Conservation (phyloP, 2,329 filamentous ascomycete genomes). For the Colletotrichum noveboracense region DNA sequence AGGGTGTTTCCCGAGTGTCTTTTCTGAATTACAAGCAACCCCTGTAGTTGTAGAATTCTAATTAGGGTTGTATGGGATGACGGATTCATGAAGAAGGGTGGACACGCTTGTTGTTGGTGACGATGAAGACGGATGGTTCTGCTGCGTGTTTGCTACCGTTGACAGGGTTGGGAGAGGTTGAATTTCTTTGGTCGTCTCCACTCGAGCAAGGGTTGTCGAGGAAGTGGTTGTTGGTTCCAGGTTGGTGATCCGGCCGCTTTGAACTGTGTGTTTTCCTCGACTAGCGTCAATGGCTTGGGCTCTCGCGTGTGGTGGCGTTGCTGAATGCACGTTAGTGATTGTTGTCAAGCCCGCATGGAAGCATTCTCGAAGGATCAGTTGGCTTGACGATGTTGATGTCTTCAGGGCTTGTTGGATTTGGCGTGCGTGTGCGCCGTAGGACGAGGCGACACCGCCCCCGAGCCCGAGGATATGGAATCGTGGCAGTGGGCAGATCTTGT, state of each 20-base stretch:
- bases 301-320: background rate
- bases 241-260: background rate
- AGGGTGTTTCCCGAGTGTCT: background rate
- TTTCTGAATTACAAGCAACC: background rate
- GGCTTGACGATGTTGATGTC: background rate
- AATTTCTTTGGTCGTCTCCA: background rate
- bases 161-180: background rate
- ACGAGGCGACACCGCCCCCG: background rate
- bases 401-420: background rate
- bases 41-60: background rate
- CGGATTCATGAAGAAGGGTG: background rate
- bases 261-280: background rate
- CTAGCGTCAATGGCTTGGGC: background rate
- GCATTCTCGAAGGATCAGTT: background rate
- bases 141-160: conserved; percentile 1
- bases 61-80: background rate
- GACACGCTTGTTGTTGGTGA: background rate
- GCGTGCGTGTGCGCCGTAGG: background rate
- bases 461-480: background rate
- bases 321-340: background rate
- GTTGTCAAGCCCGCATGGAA: background rate
- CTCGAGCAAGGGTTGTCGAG: background rate
- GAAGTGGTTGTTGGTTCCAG: background rate
- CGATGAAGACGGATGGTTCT: background rate
- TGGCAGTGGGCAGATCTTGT: background rate